phyloP scores from a whole-genome alignment of 257 asterid species.

The Striga asiatica region DNA sequence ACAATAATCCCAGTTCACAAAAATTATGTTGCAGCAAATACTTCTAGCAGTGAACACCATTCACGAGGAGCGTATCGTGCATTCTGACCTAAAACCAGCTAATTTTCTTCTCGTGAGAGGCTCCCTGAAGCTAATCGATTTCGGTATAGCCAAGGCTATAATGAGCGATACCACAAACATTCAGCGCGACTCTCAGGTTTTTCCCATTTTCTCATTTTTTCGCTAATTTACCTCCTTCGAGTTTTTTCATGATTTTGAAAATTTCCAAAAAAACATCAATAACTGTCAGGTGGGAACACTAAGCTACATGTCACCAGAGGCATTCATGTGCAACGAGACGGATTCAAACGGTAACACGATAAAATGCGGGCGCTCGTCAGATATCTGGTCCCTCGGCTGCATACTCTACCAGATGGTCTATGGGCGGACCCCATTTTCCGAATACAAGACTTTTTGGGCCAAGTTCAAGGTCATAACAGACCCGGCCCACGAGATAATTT shows the following conservation, averaged over 20 bases:
- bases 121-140: slow-evolving; percentile 90
- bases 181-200: slow-evolving; percentile 97
- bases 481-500: slow-evolving; percentile 60
- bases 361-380: slow-evolving; percentile 94
- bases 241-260: no score
- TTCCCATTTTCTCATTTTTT: slow-evolving; percentile 5
- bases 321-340: slow-evolving; percentile 90
- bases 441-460: slow-evolving; percentile 91
- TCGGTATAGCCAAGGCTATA: slow-evolving; percentile 97
- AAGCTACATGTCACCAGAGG: slow-evolving; percentile 99
- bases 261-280: no score
- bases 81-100: slow-evolving; percentile 98
- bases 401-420: slow-evolving; percentile 98
- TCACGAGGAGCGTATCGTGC: slow-evolving; percentile 95
- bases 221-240: no score
- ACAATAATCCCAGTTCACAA: no score
- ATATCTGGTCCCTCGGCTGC: slow-evolving; percentile 98
- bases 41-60: slow-evolving; percentile 90
- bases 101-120: slow-evolving; percentile 96
- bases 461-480: slow-evolving; percentile 95
- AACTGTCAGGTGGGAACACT: slow-evolving; percentile 93
- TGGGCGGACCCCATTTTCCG: slow-evolving; percentile 91
- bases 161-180: slow-evolving; percentile 96
- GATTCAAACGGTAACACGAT: slow-evolving; percentile 83
- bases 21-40: slow-evolving; percentile 67